Percentiles rank a stretch among this genome's conserved stretches.
phyloP scores from a whole-genome alignment of 1,139 yeast species.

The Yamadazyma taylorii region DNA sequence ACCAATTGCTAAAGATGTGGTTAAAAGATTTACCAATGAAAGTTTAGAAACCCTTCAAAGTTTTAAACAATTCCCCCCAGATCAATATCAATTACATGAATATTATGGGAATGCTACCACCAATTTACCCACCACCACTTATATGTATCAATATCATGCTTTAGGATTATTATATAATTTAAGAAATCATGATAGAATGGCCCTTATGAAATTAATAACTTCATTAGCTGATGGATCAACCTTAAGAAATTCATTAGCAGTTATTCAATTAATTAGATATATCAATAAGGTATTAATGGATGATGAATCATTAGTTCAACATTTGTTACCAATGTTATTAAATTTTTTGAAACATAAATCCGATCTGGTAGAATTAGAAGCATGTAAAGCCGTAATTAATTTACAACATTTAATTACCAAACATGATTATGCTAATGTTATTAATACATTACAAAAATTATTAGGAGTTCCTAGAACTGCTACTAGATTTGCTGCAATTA shows the following conservation, averaged over 20 bases:
- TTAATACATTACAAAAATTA: constrained; percentile 71
- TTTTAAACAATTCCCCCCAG: constrained; percentile 64
- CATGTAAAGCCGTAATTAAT: constrained; percentile 77
- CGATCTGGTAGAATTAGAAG: constrained; percentile 91
- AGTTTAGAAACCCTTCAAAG: constrained; percentile 82
- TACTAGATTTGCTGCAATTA: constrained; percentile 88
- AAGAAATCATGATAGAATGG: constrained; percentile 92
- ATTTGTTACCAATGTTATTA: constrained; percentile 63
- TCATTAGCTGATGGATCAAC: constrained; percentile 66
- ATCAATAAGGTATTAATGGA: constrained; percentile 67
- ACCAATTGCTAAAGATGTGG: constrained; percentile 88
- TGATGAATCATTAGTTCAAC: constrained; percentile 54
- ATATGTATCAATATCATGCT: constrained; percentile 94
- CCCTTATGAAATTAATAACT: constrained; percentile 85
- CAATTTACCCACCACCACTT: constrained; percentile 64
- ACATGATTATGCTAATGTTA: constrained; percentile 64
- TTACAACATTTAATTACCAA: constrained; percentile 59
- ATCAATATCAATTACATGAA: constrained; percentile 55
- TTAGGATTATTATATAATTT: constrained; percentile 85
- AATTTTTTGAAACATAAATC: constrained; percentile 78
- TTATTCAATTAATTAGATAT: constrained; percentile 82
- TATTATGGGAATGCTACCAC: constrained; percentile 51
- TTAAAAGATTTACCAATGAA: constrained; percentile 91
- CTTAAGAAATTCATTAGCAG: constrained; percentile 72
- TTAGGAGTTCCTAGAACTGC: constrained; percentile 88